Evolutionary conservation across 2,329 filamentous ascomycete genomes (phyloP), one percentile per base, ranked within the genome.

Genomic region (Proliferodiscus dingleyae): DNA sequence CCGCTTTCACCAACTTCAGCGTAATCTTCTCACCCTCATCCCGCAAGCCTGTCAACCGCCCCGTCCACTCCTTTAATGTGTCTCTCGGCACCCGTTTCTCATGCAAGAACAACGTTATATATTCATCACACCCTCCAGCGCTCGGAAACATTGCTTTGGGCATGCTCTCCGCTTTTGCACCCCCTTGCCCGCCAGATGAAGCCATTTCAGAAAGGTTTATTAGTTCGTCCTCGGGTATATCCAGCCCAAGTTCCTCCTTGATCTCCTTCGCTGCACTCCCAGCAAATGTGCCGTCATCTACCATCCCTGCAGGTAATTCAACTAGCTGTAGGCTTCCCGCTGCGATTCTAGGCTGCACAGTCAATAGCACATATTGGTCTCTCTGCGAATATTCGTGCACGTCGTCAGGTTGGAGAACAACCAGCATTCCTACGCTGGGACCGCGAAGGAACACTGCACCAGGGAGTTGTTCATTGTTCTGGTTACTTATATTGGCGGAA

Each of bases 11-110:
- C 22, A 83, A 59, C 63, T 77, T 80, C 45, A 83, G 63, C 9
- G 77, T 79, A 51, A 83, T 83, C 66, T 71, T 80, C 66, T 83
- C 79, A 2, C 78, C 78, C 7, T 80, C 58, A 5, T 74, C 71
- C 41, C 78, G 67, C 55, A 81, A 55, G 0, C 80, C 80, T 18
- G 78, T 82, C 41, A 81, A 60, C 41, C 71, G 72, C 2, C 78
- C 79, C 26, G 68, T 72, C 77, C 75, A 81, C 44, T 77, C 71
- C 11, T 64, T 60, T 41, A 83, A 61, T 59, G 74, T 69, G 1
- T 56, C 61, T 24, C 77, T 66, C 5, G 71, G 66, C 3, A 83
- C 68, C 19, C 70, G 66, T 38, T 71, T 68, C 64, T 81, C 75
- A 53, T 77, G 69, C 53, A 76, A 70, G 56, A 77, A 83, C 18